These are phyloP conservation scores for Vigna angularis DNA, from an alignment of 306 rosid species.

Conservation along the genomic window DNA sequence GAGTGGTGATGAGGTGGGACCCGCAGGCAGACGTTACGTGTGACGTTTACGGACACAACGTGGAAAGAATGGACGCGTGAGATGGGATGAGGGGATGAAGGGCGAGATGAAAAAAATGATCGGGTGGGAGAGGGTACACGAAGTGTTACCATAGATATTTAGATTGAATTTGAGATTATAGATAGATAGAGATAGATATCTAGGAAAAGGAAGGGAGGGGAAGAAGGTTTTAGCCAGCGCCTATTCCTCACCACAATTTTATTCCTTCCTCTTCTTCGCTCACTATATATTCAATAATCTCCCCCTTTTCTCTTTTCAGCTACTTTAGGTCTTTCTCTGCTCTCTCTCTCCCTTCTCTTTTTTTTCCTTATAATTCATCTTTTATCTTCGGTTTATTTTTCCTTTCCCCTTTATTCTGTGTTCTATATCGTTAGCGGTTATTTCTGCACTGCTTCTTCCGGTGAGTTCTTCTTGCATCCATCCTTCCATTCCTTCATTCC, in stretches of 20 bases:
- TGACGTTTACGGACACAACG: slow-evolving; percentile 21
- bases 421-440: slow-evolving; percentile 13
- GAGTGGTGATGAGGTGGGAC: not conserved
- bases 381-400: not conserved
- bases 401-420: not conserved
- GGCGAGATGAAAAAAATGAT: slow-evolving; percentile 11
- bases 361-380: not conserved
- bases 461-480: slow-evolving; percentile 32
- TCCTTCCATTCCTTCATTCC: not conserved
- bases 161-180: not conserved
- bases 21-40: slow-evolving; percentile 37
- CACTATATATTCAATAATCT: slow-evolving; percentile 26
- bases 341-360: slow-evolving; percentile 1
- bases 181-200: slow-evolving; percentile 23
- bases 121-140: slow-evolving; percentile 28
- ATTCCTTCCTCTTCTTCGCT: slow-evolving; percentile 33
- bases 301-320: slow-evolving; percentile 35
- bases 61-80: slow-evolving; percentile 12
- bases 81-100: not conserved
- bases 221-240: not conserved
- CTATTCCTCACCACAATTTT: slow-evolving; percentile 54
- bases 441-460: slow-evolving; percentile 38
- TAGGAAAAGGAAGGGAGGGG: not conserved
- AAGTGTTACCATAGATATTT: not conserved
- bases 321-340: slow-evolving; percentile 25